Percentiles rank a stretch among this genome's conserved stretches.
These are phyloP conservation scores for Pythium myriotylum DNA, from an alignment of 352 stramenopile species.

Conservation along the genomic window DNA sequence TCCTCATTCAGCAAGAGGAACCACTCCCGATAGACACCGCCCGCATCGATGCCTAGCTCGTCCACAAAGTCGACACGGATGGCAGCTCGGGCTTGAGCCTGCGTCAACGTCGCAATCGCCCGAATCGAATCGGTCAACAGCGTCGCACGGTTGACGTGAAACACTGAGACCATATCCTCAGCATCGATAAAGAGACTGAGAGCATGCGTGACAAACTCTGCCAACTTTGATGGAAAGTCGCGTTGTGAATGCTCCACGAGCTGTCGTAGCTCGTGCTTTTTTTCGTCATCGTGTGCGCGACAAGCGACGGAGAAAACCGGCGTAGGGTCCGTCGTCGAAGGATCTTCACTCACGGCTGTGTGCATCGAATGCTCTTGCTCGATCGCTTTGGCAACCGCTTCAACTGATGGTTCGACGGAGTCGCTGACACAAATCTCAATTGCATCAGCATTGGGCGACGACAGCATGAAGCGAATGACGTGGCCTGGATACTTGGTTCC, in stretches of 20 bases:
- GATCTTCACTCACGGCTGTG: slow-evolving; percentile 9
- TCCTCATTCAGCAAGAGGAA: slow-evolving; percentile 45
- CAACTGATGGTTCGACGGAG: neutral
- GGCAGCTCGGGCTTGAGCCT: slow-evolving; percentile 24
- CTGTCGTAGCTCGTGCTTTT: slow-evolving; percentile 12
- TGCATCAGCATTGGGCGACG: neutral
- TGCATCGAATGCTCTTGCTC: slow-evolving; percentile 8
- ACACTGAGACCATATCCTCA: slow-evolving; percentile 18
- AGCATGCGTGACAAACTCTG: slow-evolving; percentile 34
- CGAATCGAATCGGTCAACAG: slow-evolving; percentile 35
- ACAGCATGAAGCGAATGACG: slow-evolving; percentile 20
- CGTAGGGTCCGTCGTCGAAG: slow-evolving; percentile 5
- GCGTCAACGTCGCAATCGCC: slow-evolving; percentile 21
- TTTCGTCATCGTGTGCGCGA: neutral
- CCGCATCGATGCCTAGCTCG: slow-evolving; percentile 62
- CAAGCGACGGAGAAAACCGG: slow-evolving; percentile 14
- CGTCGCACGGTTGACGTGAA: slow-evolving; percentile 26
- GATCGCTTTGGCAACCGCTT: neutral
- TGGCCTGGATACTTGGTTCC: slow-evolving; percentile 13
- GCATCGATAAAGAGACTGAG: slow-evolving; percentile 18
- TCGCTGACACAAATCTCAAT: neutral
- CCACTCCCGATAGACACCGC: slow-evolving; percentile 72
- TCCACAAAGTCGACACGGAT: slow-evolving; percentile 60
- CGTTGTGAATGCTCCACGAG: slow-evolving; percentile 18
- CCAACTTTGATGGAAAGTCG: slow-evolving; percentile 39